phyloP scores from a whole-genome alignment of 2,329 filamentous ascomycete species.

The Eutypella sp. region DNA sequence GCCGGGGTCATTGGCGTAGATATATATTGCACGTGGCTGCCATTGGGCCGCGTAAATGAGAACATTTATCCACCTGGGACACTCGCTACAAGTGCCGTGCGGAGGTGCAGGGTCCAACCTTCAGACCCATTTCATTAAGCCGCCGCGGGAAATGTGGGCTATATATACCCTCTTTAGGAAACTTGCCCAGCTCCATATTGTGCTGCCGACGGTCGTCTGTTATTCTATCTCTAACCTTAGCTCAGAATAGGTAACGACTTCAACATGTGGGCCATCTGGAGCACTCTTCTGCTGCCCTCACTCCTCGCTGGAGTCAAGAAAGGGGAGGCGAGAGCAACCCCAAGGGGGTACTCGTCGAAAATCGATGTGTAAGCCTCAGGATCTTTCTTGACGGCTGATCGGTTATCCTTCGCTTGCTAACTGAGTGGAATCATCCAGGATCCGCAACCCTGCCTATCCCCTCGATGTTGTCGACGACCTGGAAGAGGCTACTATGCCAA shows the following conservation, averaged over 20 bases:
- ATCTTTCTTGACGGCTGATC: neutral
- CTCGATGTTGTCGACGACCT: conserved; percentile 26
- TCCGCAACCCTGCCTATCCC: conserved; percentile 23
- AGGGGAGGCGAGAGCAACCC: conserved; percentile 10
- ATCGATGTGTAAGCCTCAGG: conserved; percentile 17
- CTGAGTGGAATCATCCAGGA: conserved; percentile 5
- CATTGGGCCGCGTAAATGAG: conserved; percentile 20
- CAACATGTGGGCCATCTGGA: conserved; percentile 17
- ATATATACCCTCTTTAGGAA: conserved; percentile 17
- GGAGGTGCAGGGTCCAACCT: conserved; percentile 15
- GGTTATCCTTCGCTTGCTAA: conserved; percentile 4
- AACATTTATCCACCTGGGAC: conserved; percentile 17
- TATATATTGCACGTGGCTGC: conserved; percentile 15
- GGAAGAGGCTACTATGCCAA: conserved; percentile 23
- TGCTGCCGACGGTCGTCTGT: conserved; percentile 1
- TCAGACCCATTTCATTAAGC: conserved; percentile 20
- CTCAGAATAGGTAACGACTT: conserved; percentile 9
- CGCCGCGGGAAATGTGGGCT: conserved; percentile 16
- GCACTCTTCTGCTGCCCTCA: conserved; percentile 17
- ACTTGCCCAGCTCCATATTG: conserved; percentile 3
- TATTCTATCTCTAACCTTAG: conserved; percentile 3
- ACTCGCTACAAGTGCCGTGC: conserved; percentile 21
- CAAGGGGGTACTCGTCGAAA: conserved; percentile 12
- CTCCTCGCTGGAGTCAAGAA: conserved; percentile 18
- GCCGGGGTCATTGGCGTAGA: conserved; percentile 11